Evolutionary conservation across 345 rosid genomes (phyloP), one percentile per base, ranked within the genome.

Genomic region (Salix caprea): DNA sequence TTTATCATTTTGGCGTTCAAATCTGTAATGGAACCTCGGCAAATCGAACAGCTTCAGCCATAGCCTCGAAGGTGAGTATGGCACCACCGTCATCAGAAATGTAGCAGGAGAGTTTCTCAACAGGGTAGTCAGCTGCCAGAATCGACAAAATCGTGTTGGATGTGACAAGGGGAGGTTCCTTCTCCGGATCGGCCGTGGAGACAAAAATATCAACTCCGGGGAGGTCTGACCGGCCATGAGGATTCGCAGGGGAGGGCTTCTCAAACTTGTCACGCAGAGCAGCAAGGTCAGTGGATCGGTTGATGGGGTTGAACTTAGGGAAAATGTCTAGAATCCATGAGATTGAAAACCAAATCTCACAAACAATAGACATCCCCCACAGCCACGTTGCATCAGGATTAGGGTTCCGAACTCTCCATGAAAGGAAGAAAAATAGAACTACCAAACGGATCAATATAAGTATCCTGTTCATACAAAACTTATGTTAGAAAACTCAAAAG

Each of bases 41-140:
- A 73, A 94, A 94, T 52, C 83, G 87, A 76, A 94, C 87, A 34
- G 98, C 94, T 85, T 92, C 97, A 37, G 97, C 98, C 98, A 94
- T 94, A 77, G 98, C 98, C 85, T 92, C 98, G 65, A 94, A 94
- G 21, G 91, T 94, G 82, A 94, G 91, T 48, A 91, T 88, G 40
- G 98, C 91, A 13, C 95, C 97, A 40, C 98, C 98, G 18, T 92
- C 98, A 9, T 94, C 98, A 0, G 98, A 94, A 70, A 94, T 92
- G 82, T 94, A 94, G 65, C 81, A 81, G 0, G 91, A 80, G 30
- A 92, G 78, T 86, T 94, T 94, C 88, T 94, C 98, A 1, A 89
- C 77, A 1, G 97, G 98, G 80, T 92, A 94, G n/a, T 94, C 91
- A 13, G 76, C 88, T 0, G 95, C 90, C 2, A 94, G 87, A 77